Evolutionary conservation across 257 asterid species (phyloP).

Genomic region (Solanum chaucha): DNA sequence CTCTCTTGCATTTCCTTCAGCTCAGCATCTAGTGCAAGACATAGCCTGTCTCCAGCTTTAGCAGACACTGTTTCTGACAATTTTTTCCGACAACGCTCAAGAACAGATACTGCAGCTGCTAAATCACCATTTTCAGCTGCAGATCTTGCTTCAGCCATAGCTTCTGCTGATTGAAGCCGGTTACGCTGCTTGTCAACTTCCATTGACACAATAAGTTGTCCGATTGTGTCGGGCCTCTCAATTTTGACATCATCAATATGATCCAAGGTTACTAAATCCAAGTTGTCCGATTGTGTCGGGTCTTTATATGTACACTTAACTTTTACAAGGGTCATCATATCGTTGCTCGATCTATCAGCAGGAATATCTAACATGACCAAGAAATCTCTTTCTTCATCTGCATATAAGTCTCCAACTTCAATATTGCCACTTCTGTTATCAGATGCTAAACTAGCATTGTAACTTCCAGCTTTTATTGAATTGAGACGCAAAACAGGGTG

Average conservation of each 20-base stretch:
- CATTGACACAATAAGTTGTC: conserved; percentile 35
- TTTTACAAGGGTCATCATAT: conserved; percentile 46
- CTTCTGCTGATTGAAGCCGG: conserved; percentile 64
- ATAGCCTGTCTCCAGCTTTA: conserved; percentile 53
- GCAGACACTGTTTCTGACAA: conserved; percentile 47
- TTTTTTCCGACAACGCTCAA: conserved; percentile 44
- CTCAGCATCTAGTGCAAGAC: conserved; percentile 54
- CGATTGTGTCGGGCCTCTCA: conserved; percentile 32
- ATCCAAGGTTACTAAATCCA: conserved; percentile 18
- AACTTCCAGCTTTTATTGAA: conserved; percentile 72
- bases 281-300: conserved; percentile 10
- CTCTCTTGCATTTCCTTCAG: conserved; percentile 77
- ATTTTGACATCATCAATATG: conserved; percentile 32
- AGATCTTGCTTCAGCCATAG: conserved; percentile 63
- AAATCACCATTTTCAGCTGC: conserved; percentile 72
- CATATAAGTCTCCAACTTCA: conserved; percentile 78
- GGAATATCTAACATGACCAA: conserved; percentile 56
- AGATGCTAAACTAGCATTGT: conserved; percentile 25
- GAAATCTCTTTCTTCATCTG: conserved; percentile 89
- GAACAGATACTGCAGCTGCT: conserved; percentile 36
- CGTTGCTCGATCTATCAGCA: conserved; percentile 19
- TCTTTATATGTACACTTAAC: conserved; percentile 50
- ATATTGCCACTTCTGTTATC: conserved; percentile 40
- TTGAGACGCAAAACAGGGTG: conserved; percentile 33
- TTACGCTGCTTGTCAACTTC: conserved; percentile 81